phyloP scores from a whole-genome alignment of 2,329 filamentous ascomycete species.

The Orbilia javanica region DNA sequence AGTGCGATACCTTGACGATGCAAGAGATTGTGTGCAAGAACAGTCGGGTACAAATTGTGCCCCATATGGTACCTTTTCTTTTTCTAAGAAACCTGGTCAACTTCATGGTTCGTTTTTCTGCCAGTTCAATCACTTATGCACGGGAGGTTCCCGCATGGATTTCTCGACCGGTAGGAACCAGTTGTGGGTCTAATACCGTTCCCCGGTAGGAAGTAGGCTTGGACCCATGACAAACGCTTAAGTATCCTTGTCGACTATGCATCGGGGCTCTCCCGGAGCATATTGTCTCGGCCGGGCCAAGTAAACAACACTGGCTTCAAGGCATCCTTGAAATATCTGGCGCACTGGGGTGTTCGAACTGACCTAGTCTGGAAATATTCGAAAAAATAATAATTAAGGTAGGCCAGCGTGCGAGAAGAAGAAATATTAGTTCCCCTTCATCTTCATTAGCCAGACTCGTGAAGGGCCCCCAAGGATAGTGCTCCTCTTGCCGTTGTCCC shows the following conservation, averaged over 20 bases:
- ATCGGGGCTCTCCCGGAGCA: conserved; percentile 13
- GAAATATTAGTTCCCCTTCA: conserved; percentile 4
- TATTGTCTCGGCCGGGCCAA: conserved; percentile 9
- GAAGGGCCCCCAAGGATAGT: conserved; percentile 46
- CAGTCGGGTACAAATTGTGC: conserved; percentile 49
- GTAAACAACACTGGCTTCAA: conserved; percentile 37
- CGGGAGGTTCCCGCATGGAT: conserved; percentile 6
- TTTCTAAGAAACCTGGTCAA: conserved; percentile 38
- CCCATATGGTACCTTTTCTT: conserved; percentile 42
- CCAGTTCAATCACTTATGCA: background rate
- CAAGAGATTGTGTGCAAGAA: conserved; percentile 51
- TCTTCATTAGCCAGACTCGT: conserved; percentile 29
- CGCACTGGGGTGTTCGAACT: conserved; percentile 35
- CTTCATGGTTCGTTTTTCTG: conserved; percentile 22
- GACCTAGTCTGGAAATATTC: conserved; percentile 55
- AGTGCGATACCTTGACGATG: conserved; percentile 43
- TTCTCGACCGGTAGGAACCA: background rate
- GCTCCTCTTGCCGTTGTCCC: conserved; percentile 51
- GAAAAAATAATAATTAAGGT: conserved; percentile 22
- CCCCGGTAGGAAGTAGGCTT: conserved; percentile 26
- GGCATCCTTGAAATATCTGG: conserved; percentile 35
- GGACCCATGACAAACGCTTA: conserved; percentile 35
- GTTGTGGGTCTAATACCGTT: conserved; percentile 23
- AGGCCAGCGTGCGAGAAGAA: conserved; percentile 11
- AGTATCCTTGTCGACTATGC: conserved; percentile 2